Evolutionary conservation across 352 stramenopile species (phyloP).

Genomic region (Blastocystis sp.): DNA sequence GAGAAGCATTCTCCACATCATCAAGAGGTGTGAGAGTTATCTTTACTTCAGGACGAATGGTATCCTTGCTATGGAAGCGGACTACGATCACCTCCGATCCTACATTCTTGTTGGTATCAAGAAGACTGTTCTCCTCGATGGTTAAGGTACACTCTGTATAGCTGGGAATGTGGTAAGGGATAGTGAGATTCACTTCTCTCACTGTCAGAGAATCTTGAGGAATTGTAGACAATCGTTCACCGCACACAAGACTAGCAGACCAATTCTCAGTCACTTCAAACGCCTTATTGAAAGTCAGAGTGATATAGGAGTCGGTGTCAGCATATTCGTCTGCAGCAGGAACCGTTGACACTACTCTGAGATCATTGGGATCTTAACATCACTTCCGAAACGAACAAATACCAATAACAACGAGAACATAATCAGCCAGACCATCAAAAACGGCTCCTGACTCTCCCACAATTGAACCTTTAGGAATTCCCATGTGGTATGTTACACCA

Average conservation of each 20-base stretch:
- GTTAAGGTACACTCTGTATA: background rate
- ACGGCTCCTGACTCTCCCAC: background rate
- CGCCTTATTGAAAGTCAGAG: conserved; percentile 27
- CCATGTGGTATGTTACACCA: background rate
- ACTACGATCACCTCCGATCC: background rate
- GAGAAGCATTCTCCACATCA: background rate
- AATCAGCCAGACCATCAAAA: conserved; percentile 26
- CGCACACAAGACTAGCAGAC: background rate
- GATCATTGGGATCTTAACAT: background rate
- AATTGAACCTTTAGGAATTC: conserved; percentile 41
- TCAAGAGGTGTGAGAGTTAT: background rate
- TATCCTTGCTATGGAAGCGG: background rate
- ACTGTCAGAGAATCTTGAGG: background rate
- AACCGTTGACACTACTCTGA: background rate
- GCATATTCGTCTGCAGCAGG: background rate
- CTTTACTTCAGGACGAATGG: background rate
- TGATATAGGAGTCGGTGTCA: background rate
- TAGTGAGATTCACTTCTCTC: background rate
- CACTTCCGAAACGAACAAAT: background rate
- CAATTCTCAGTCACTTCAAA: background rate
- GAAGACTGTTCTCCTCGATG: conserved; percentile 15
- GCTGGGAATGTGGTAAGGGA: background rate
- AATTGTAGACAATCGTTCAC: background rate
- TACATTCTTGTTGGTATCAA: background rate
- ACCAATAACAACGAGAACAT: background rate